Evolutionary conservation across 2,329 filamentous ascomycete species (phyloP).

Genomic region (Pseudocercospora vitis): DNA sequence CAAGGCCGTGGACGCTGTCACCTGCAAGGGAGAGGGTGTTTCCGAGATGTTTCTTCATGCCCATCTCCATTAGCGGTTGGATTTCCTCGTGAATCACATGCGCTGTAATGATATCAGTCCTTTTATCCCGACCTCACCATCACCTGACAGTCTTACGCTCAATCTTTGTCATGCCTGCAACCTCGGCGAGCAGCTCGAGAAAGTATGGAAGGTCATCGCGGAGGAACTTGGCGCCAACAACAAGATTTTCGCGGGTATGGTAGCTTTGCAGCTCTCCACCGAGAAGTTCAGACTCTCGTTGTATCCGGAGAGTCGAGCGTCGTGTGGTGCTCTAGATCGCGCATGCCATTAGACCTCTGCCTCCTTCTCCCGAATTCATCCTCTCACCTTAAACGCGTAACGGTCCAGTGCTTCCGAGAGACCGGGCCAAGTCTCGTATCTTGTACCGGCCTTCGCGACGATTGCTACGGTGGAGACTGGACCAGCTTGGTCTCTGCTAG

Average conservation of each 20-base stretch:
- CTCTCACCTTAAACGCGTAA: conserved; percentile 90
- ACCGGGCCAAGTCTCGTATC: conserved; percentile 87
- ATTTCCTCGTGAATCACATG: conserved; percentile 91
- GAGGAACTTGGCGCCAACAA: conserved; percentile 92
- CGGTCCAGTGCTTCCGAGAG: conserved; percentile 86
- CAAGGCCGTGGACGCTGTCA: conserved; percentile 80
- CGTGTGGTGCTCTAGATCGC: conserved; percentile 71
- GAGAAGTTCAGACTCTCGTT: conserved; percentile 90
- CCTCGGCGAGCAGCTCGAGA: conserved; percentile 89
- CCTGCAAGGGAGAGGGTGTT: conserved; percentile 69
- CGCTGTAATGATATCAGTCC: conserved; percentile 52
- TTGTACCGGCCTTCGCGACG: conserved; percentile 89
- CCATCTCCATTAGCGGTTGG: conserved; percentile 69
- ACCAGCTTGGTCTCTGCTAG: conserved; percentile 82
- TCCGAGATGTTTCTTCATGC: conserved; percentile 70
- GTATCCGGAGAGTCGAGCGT: conserved; percentile 88
- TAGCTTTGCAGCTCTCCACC: conserved; percentile 84
- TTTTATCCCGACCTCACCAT: conserved; percentile 5
- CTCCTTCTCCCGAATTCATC: conserved; percentile 3
- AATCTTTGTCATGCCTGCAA: conserved; percentile 84
- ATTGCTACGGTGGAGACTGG: conserved; percentile 88
- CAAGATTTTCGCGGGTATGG: conserved; percentile 89
- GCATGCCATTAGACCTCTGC: conserved; percentile 22
- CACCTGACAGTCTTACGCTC: conserved; percentile 54
- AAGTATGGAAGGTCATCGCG: conserved; percentile 96